Evolutionary conservation across 768 basidiomycete genomes (phyloP).

Genomic region (Pulveroboletus frians): DNA sequence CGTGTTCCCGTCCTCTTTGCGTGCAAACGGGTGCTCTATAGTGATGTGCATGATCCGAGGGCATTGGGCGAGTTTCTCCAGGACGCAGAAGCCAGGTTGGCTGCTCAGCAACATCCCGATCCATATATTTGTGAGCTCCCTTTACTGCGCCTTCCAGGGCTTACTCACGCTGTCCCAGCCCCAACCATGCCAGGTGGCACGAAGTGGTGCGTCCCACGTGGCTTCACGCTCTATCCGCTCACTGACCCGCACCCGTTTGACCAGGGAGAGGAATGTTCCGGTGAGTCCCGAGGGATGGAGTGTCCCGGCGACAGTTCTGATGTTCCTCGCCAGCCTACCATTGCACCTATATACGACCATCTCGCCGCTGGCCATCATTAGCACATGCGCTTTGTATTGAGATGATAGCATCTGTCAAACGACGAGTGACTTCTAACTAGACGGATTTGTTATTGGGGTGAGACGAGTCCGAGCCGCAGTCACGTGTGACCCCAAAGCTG

Average conservation of each 20-base stretch:
- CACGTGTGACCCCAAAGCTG: slow-evolving; percentile 22
- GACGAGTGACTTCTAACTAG: background rate
- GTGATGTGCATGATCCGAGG: slow-evolving; percentile 81
- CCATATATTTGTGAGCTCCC: slow-evolving; percentile 83
- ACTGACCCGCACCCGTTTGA: background rate
- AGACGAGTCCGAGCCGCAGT: background rate
- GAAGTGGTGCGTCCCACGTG: slow-evolving; percentile 70
- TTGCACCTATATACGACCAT: slow-evolving; percentile 65
- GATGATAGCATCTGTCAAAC: background rate
- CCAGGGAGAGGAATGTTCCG: slow-evolving; percentile 79
- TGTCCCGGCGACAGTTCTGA: background rate
- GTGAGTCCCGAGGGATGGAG: slow-evolving; percentile 39
- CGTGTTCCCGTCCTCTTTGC: slow-evolving; percentile 11
- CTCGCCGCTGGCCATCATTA: slow-evolving; percentile 32
- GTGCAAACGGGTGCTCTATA: slow-evolving; percentile 26
- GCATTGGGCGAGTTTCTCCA: slow-evolving; percentile 72
- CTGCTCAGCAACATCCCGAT: slow-evolving; percentile 73
- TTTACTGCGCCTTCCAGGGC: background rate
- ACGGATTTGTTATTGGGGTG: background rate
- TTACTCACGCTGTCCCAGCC: slow-evolving; percentile 40
- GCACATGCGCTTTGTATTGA: background rate
- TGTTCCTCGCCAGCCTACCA: slow-evolving; percentile 43
- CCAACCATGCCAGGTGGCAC: slow-evolving; percentile 83
- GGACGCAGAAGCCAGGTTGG: slow-evolving; percentile 73
- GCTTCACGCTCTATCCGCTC: background rate